Base-by-base conservation (phyloP, 352 stramenopile genomes). In the Pythium utonaiense region DNA sequence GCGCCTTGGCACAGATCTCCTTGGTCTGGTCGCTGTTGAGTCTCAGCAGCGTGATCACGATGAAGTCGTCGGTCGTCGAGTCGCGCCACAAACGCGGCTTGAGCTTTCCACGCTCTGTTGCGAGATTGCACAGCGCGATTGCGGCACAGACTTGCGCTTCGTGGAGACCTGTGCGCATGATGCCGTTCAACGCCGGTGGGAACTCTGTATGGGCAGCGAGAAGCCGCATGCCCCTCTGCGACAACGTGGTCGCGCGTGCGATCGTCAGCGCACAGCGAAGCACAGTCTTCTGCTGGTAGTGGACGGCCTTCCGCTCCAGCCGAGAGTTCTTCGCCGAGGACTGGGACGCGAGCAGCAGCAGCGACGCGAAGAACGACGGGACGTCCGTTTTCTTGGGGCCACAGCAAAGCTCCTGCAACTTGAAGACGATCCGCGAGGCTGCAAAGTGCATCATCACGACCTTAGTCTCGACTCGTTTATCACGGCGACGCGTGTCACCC, bases 101-200 rank as follows among this genome's bases (percentile, higher is more conserved):
- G 17, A 72, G 47, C 25, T 67, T 56, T 8, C 72, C 67, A 16
- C 75, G 72, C 64, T 89, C 77, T 3, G 74, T 80, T 25, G 85
- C 85, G 14, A 96, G 62, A 66, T 96, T 95, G 53, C 88, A 95
- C n/a, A 96, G 67, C 30, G 81, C 84, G 42, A 93, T 81, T 25
- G 86, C 86, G 1, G 83, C 83, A 55, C 80, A 95, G n/a, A 94
- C 69, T 25, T 96, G 87, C 6, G 86, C 85, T 33, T 92, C 80
- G 45, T 92, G 81, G 19, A 91, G 77, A 4, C 83, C 86, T 8
- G 81, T 92, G 14, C 88, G 83, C 86, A 95, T 94, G 70, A 95
- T 78, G 25, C 75, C 75, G 47, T 94, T 94, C 10, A 95, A 62
- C 24, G 82, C 81, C 6, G 81, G 73, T 6, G 83, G 71, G 25